Evolutionary conservation across 768 basidiomycete species (phyloP), one percentile per base, ranked within the genome.

Genomic region (Solioccasus polychromus): DNA sequence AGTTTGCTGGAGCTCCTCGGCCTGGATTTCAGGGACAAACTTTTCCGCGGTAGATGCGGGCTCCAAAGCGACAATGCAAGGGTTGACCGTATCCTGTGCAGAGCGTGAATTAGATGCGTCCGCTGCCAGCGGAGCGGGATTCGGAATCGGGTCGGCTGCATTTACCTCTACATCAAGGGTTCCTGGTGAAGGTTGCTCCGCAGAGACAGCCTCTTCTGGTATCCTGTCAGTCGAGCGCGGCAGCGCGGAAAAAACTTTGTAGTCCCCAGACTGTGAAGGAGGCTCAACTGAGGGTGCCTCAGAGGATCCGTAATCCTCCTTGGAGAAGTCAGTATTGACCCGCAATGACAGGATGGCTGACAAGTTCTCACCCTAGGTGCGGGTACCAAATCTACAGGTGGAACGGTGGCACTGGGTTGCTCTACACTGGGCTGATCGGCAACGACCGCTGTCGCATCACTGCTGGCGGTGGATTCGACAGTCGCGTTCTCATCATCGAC

Each of bases 371-470:
- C 58, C 58, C 55, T 52, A 43, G 2, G 3, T 4, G 18, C 5
- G 14, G 18, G 17, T 18, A 23, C 24, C 17, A 5, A 26, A 35
- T 35, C 35, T 11, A 22, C 18, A n/a, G 36, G 10, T 17, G 48
- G 35, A 17, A 15, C 18, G 12, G 18, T 30, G 32, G 23, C 31
- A 34, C 38, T 37, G 31, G 50, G 38, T 38, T 47, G 45, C 22
- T 40, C 40, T 14, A 8, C 42, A n/a, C 44, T 45, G 26, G 36
- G 8, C n/a, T 45, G 51, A 45, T 50, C 44, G 42, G 51, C 45
- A 42, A 51, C 23, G 19, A 39, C 61, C 26, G 51, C 59, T 38
- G 50, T 58, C 35, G 44, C 54, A 47, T 42, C 61, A 42, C 54
- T 49, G 19, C 44, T 59, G 42, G 52, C 57, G 35, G 58, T 58